Base-by-base conservation (phyloP, 768 basidiomycete genomes). In the Russula earlei region DNA sequence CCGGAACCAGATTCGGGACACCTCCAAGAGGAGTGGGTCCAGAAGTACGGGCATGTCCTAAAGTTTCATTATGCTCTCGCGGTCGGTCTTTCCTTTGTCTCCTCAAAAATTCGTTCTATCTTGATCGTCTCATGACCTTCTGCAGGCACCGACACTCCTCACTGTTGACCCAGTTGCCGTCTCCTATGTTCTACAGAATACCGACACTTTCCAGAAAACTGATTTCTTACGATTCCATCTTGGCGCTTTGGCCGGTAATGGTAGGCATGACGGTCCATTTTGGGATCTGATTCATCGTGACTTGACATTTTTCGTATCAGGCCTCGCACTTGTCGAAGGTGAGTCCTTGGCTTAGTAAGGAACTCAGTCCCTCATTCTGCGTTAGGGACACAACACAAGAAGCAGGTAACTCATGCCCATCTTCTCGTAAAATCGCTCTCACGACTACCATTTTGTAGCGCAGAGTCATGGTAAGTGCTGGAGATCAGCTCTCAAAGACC, bases 151-250 rank as follows among this genome's bases (percentile, higher is more conserved):
- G 14, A 64, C 69, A 37, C 63, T 73, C 42, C 58, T 67, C 52
- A 68, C 71, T 4, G 56, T 66, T 19, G 74, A 75, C 60, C 65
- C 71, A 2, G 59, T 64, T 8, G 73, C 72, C 2, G 38, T 72
- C 17, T 58, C 63, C 4, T 67, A 72, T 48, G 65, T 74, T 37
- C 61, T 75, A 9, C 50, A 60, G 7, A 64, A 73, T 41, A 37
- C 64, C 14, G 62, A 70, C 29, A 57, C 59, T 43, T 70, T 65
- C 48, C 68, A 65, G 11, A 75, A 75, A 62, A 65, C 74, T 4
- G 64, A 62, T 8, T 1, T 54, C 22, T 20, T 62, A n/a, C 50
- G 49, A 27, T 47, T 46, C 15, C 49, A 33, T 11, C 54, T 66
- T 1, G 62, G 59, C 9, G 0, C 1, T 12, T 5, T 64, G 15